A percentile compares a stretch with the other conserved stretches of the same genome.
Evolutionary conservation across 2,329 filamentous ascomycete genomes (phyloP).

Genomic region (Aspergillus vadensis): DNA sequence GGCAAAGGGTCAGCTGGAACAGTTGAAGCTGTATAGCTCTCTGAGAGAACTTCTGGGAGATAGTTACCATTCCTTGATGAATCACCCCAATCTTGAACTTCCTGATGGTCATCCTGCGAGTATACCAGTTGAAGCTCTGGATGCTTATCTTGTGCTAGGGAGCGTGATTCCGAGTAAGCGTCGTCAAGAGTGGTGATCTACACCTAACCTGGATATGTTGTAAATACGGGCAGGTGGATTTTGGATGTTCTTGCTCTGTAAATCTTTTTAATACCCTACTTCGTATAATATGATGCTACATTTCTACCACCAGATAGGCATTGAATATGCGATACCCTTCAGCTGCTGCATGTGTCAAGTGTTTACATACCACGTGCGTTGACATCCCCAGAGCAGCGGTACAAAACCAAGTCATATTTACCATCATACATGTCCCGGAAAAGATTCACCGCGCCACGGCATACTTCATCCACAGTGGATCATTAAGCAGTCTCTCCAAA

Average conservation of each 20-base stretch:
- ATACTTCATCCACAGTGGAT: slow-evolving; percentile 36
- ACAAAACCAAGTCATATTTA: neutral
- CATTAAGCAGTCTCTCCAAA: slow-evolving; percentile 30
- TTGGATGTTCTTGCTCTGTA: no score
- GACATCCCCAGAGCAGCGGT: neutral
- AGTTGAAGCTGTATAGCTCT: neutral
- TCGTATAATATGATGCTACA: no score
- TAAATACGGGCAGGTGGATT: no score
- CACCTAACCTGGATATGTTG: no score
- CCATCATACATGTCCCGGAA: neutral
- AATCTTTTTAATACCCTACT: no score
- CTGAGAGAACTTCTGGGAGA: neutral
- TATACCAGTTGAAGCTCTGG: no score
- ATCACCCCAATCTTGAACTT: neutral
- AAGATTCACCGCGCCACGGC: slow-evolving; percentile 11
- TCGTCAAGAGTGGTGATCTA: no score
- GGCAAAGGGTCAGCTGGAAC: neutral
- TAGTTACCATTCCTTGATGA: neutral
- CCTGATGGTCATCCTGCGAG: neutral
- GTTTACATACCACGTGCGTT: neutral
- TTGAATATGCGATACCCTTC: no score
- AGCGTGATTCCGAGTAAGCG: no score
- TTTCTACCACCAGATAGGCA: no score
- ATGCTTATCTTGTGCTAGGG: no score
- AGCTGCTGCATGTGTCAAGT: no score